Base-by-base conservation (phyloP, 768 basidiomycete species). In the Pulveroboletus sp. region DNA sequence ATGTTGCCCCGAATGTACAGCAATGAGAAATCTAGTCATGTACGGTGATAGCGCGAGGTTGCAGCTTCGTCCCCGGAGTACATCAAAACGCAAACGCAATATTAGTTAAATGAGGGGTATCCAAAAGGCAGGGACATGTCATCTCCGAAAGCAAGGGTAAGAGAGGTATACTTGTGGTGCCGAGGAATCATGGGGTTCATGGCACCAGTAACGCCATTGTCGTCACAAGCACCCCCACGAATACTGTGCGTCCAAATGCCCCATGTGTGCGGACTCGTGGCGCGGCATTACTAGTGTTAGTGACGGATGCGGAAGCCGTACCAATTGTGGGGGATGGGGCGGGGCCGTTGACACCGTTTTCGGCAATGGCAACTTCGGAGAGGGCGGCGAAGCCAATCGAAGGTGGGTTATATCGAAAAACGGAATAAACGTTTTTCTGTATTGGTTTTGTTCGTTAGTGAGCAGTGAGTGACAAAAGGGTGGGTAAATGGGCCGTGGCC, bases 281-380 rank as follows among this genome's bases (percentile, higher is more conserved):
- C 15, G 30, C 13, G 3, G 57, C 58, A 27, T 44, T 50, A 38
- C 17, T 57, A 1, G 32, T 24, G 27, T 38, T 56, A 6, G 76
- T 75, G 10, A 83, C 74, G 6, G 74, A 66, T 2, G 81, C 73
- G 10, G 73, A 66, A 11, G 69, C 74, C 0, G 76, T 67, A 2
- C 81, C 84, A 43, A 84, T 76, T 6, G 85, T 86, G 0, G 84
- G 54, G 1, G 73, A 70, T 1, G 86, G 84, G 0, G 76, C 70
- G 0, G 57, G 9, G 0, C 72, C 67, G 1, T 63, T 66, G 44
- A 65, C 58, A 2, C 66, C 66, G 14, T 68, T 68, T 49, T 51
- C 21, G 13, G 66, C 59, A 26, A 62, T 27, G 0, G 66, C 66
- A 0, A 41, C 41, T 5, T 49, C 50, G 0, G 79, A 75, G 32